Conservation (phyloP, 352 stramenopile genomes). For the Elongisporangium undulatum region DNA sequence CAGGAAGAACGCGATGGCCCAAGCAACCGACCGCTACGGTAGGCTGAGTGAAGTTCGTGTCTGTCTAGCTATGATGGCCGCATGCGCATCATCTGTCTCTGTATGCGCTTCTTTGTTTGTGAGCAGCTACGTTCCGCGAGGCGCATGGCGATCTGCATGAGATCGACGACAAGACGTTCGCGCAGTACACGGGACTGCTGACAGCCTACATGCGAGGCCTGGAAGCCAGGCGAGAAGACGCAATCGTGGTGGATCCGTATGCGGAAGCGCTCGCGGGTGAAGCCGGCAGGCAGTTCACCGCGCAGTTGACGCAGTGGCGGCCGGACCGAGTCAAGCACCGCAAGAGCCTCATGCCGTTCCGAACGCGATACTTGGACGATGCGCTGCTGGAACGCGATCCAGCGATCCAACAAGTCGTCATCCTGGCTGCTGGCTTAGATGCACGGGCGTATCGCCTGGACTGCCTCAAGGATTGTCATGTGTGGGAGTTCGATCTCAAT, state of each 20-base stretch:
- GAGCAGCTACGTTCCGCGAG: background rate
- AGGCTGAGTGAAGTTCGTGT: background rate
- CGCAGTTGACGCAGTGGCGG: slow-evolving; percentile 16
- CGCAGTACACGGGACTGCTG: slow-evolving; percentile 39
- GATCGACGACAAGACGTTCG: slow-evolving; percentile 11
- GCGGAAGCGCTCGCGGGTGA: slow-evolving; percentile 37
- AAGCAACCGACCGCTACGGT: background rate
- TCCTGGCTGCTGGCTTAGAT: slow-evolving; percentile 46
- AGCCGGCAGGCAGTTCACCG: slow-evolving; percentile 9
- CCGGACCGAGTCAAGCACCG: slow-evolving; percentile 6
- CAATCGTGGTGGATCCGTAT: slow-evolving; percentile 34
- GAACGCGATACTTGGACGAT: slow-evolving; percentile 48
- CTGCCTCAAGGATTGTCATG: slow-evolving; percentile 26
- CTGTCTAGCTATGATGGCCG: background rate
- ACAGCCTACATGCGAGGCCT: slow-evolving; percentile 32
- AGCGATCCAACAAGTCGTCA: slow-evolving; percentile 42
- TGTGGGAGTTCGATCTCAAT: slow-evolving; percentile 48
- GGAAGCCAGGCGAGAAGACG: slow-evolving; percentile 29
- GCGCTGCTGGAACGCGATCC: slow-evolving; percentile 26
- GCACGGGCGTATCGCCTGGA: slow-evolving; percentile 42
- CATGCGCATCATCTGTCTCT: background rate
- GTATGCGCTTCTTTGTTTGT: background rate
- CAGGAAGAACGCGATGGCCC: background rate
- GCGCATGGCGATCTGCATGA: background rate
- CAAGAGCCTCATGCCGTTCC: slow-evolving; percentile 30